Percentiles rank a stretch among this genome's conserved stretches.
phyloP scores from a whole-genome alignment of 768 basidiomycete genomes.

The Lactarius sanguifluus region DNA sequence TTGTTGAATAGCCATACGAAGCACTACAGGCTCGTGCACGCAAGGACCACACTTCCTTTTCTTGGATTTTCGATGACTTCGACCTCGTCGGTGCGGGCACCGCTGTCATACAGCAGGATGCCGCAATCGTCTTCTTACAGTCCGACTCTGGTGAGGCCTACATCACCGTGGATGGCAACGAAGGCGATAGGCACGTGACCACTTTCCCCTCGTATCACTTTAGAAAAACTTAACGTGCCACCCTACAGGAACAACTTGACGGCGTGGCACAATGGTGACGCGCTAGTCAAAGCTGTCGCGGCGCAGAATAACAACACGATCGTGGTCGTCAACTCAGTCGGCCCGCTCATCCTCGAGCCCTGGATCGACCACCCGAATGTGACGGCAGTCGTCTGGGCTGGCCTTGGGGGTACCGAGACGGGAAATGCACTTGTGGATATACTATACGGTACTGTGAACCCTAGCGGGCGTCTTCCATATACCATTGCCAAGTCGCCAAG shows the following conservation, averaged over 20 bases:
- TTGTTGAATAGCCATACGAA: constrained; percentile 58
- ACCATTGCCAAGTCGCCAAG: constrained; percentile 60
- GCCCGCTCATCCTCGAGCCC: constrained; percentile 62
- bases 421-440: constrained; percentile 71
- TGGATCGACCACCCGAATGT: constrained; percentile 80
- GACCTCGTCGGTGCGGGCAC: constrained; percentile 49
- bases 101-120: constrained; percentile 47
- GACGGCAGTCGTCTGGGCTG: constrained; percentile 56
- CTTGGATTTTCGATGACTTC: constrained; percentile 71
- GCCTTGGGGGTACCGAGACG: constrained; percentile 63
- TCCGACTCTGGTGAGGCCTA: constrained; percentile 45
- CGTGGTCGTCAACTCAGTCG: constrained; percentile 78
- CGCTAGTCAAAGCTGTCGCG: constrained; percentile 56
- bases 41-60: constrained; percentile 61
- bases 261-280: constrained; percentile 40
- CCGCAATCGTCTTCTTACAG: constrained; percentile 53
- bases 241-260: constrained; percentile 38
- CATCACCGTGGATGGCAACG: constrained; percentile 57
- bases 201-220: constrained; percentile 18
- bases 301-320: constrained; percentile 72
- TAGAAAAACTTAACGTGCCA: background rate
- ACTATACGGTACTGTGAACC: constrained; percentile 74
- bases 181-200: constrained; percentile 52
- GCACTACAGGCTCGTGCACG: constrained; percentile 75
- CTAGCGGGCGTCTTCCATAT: constrained; percentile 66